Percentiles rank a stretch among this genome's conserved stretches.
Conservation (phyloP, 805 yeast genomes). For the Candida railenensis region DNA sequence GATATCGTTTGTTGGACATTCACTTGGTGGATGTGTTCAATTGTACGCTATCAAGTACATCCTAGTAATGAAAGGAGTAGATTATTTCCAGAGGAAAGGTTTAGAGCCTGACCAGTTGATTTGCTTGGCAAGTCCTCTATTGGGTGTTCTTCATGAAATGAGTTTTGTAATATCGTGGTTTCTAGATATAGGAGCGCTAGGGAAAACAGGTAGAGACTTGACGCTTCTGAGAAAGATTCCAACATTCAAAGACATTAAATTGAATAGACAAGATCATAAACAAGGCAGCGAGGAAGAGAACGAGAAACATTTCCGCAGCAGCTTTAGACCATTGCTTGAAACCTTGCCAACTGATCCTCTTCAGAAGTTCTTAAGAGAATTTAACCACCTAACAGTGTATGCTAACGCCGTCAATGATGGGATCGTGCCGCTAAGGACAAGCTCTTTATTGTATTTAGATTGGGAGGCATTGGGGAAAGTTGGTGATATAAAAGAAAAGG, state of each 20-base stretch:
- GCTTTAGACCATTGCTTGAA: slow-evolving; percentile 35
- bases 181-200: slow-evolving; percentile 43
- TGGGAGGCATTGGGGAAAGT: slow-evolving; percentile 44
- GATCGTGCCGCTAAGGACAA: slow-evolving; percentile 44
- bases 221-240: slow-evolving; percentile 37
- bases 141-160: slow-evolving; percentile 42
- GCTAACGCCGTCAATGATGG: slow-evolving; percentile 48
- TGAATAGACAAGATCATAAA: slow-evolving; percentile 9
- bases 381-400: slow-evolving; percentile 35
- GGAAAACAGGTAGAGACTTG: slow-evolving; percentile 45
- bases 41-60: slow-evolving; percentile 39
- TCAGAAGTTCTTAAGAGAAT: slow-evolving; percentile 25
- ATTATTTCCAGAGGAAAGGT: slow-evolving; percentile 24
- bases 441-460: slow-evolving; percentile 41
- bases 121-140: slow-evolving; percentile 42
- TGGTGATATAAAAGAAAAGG: slow-evolving; percentile 13
- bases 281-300: background rate
- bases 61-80: slow-evolving; percentile 27
- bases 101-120: slow-evolving; percentile 34
- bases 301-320: slow-evolving; percentile 10
- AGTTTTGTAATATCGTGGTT: slow-evolving; percentile 40
- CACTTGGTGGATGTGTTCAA: slow-evolving; percentile 44
- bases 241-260: slow-evolving; percentile 15
- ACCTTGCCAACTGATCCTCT: slow-evolving; percentile 40
- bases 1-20: slow-evolving; percentile 44